Conservation (phyloP, 2,329 filamentous ascomycete species). For the Coleophoma crateriformis region DNA sequence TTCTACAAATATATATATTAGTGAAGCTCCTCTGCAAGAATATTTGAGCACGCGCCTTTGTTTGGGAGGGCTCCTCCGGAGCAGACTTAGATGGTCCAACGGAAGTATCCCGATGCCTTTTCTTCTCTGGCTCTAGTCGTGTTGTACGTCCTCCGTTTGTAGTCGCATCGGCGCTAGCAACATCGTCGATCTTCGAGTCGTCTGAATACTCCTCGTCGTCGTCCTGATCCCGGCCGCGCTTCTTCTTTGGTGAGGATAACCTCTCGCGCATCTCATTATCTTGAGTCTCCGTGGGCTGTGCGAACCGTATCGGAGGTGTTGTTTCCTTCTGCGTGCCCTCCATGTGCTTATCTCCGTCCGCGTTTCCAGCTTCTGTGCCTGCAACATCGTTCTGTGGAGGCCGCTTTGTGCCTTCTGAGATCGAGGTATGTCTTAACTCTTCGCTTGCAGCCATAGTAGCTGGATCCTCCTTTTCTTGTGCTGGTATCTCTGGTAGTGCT, state of each 20-base stretch:
- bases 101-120: constrained; percentile 49
- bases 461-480: constrained; percentile 36
- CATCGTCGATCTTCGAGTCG: constrained; percentile 26
- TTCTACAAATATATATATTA: no score
- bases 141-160: constrained; percentile 21
- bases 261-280: constrained; percentile 41
- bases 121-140: constrained; percentile 59
- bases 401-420: constrained; percentile 42
- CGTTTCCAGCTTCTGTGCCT: constrained; percentile 17
- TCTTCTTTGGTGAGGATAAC: constrained; percentile 59
- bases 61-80: not conserved
- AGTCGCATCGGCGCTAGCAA: constrained; percentile 34
- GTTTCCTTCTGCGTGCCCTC: constrained; percentile 14
- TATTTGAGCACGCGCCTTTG: no score
- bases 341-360: constrained; percentile 24
- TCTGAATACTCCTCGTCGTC: constrained; percentile 38
- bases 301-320: constrained; percentile 19
- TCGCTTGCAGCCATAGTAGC: constrained; percentile 59
- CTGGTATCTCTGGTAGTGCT: constrained; percentile 16
- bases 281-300: constrained; percentile 30
- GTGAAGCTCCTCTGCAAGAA: no score
- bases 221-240: constrained; percentile 37
- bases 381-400: constrained; percentile 19
- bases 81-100: constrained; percentile 27
- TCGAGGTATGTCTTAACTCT: constrained; percentile 58